Evolutionary conservation across 768 basidiomycete species (phyloP).

Genomic region (Panellus pusillus): DNA sequence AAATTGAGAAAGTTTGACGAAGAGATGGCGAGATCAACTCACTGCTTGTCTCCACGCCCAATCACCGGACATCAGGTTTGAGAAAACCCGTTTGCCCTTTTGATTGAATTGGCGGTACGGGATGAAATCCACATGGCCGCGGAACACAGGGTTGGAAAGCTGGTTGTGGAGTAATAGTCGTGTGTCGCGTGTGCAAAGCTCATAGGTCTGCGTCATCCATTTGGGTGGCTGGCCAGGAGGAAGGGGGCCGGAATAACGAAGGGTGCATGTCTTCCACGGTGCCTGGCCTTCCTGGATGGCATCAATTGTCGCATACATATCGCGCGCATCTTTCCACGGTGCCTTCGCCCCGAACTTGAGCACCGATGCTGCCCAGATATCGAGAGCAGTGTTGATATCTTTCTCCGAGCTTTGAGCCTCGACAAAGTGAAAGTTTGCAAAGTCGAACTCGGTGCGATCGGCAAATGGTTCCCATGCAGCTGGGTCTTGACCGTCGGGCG

Average conservation of each 20-base stretch:
- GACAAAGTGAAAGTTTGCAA: conserved; percentile 1
- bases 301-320: conserved; percentile 8
- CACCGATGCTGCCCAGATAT: not conserved
- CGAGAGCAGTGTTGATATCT: not conserved
- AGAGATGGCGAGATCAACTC: too few relatives aligned
- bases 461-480: not conserved
- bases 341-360: not conserved
- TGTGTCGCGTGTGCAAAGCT: conserved; percentile 20
- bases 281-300: not conserved
- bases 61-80: conserved; percentile 37
- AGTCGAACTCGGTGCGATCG: not conserved
- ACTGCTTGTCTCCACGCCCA: conserved; percentile 38
- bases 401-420: not conserved
- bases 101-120: conserved; percentile 28
- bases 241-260: conserved; percentile 6
- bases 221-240: not conserved
- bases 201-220: conserved; percentile 9
- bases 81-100: conserved; percentile 22
- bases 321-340: not conserved
- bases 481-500: not conserved
- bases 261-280: conserved; percentile 1
- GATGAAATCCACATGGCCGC: conserved; percentile 19
- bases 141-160: conserved; percentile 25
- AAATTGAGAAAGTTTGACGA: too few relatives aligned
- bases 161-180: conserved; percentile 23